Evolutionary conservation across 805 yeast genomes (phyloP), one percentile per base, ranked within the genome.

Genomic region (Kazachstania africana): DNA sequence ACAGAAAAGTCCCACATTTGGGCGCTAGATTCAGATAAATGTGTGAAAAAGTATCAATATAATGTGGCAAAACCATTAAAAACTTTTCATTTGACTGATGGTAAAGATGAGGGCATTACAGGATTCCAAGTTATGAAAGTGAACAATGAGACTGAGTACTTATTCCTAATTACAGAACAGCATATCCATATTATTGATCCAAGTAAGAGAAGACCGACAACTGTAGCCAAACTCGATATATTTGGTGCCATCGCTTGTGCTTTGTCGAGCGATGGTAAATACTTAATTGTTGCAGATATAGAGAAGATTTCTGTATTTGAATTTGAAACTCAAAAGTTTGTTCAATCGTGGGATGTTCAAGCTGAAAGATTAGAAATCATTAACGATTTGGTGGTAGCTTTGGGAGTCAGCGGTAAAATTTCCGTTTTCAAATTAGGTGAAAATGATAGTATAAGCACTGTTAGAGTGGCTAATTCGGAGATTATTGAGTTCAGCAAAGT

Each of bases 101-200:
- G 59, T 12, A 50, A 49, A 25, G 41, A 42, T 26, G 55, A 47
- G 13, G 50, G 38, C 18, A 58, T 57, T 8, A 39, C 35, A n/a
- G 38, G 47, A 17, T 48, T 55, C 39, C 53, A 45, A 33, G 40
- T 48, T 10, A 38, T 54, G 21, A 26, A 23, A 14, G 15, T 16
- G 12, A 36, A 31, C 25, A 34, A 35, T 8, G 39, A 31, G 16
- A 39, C 37, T 4, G 36, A 33, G 20, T 39, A 39, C 8, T 34
- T 65, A 9, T 37, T 58, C 32, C 51, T 53, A 9, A 38, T 47
- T 12, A 44, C 57, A 4, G 47, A 47, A 29, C 31, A 44, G 47
- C 65, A 75, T 8, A 76, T 77, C 8, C 75, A 74, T 48, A 62
- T 78, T 35, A 70, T 78, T 47, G 83, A 78, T 51, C 82, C 82